These are phyloP conservation scores for Vaccinium myrtillus DNA, from an alignment of 148 eudicot species.

Conservation along the genomic window DNA sequence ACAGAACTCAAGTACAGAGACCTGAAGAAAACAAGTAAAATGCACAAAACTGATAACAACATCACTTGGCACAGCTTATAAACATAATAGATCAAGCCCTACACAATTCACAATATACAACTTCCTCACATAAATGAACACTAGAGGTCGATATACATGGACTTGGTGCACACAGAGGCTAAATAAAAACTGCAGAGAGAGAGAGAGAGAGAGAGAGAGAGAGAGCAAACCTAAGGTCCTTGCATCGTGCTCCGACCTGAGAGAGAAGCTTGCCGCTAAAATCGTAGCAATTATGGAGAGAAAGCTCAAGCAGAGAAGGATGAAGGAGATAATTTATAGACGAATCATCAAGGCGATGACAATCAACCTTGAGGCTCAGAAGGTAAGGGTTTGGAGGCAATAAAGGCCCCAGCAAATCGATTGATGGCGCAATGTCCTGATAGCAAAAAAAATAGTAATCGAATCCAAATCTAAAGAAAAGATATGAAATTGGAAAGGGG, in stretches of 20 bases:
- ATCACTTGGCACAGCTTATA: slow-evolving; percentile 14
- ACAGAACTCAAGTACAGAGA: slow-evolving; percentile 88
- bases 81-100: background rate
- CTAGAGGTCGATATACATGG: background rate
- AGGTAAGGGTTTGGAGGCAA: slow-evolving; percentile 64
- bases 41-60: slow-evolving; percentile 31
- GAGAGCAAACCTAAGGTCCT: slow-evolving; percentile 52
- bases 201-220: background rate
- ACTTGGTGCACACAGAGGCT: background rate
- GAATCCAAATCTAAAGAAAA: background rate
- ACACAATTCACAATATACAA: background rate
- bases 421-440: slow-evolving; percentile 69
- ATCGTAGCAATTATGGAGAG: slow-evolving; percentile 71
- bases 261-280: slow-evolving; percentile 76
- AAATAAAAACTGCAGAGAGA: background rate
- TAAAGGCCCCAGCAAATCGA: slow-evolving; percentile 57
- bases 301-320: slow-evolving; percentile 66
- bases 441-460: background rate
- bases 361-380: slow-evolving; percentile 68
- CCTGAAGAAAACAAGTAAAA: slow-evolving; percentile 51
- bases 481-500: background rate
- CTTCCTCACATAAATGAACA: background rate
- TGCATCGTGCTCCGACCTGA: slow-evolving; percentile 62
- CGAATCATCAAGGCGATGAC: slow-evolving; percentile 70
- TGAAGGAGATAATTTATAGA: slow-evolving; percentile 55